Evolutionary conservation across 495 filamentous ascomycete species (phyloP).

Genomic region (Penicillium silybi): DNA sequence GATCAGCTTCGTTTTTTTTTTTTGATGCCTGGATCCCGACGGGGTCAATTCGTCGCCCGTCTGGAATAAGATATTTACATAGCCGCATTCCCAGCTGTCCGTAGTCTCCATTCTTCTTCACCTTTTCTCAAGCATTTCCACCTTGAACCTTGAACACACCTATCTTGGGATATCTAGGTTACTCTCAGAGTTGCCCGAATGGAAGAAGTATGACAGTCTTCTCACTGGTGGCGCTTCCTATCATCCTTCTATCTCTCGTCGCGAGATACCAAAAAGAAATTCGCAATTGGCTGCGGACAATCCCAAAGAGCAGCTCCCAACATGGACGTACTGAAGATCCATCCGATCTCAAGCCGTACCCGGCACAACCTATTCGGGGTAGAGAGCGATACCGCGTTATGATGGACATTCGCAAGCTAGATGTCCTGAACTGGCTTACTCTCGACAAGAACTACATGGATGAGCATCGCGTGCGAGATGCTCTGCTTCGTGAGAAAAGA

Average conservation of each 20-base stretch:
- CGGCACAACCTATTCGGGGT: conserved; percentile 44
- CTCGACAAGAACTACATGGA: conserved; percentile 50
- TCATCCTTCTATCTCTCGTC: conserved; percentile 40
- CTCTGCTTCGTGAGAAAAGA: conserved; percentile 39
- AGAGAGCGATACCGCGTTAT: conserved; percentile 44
- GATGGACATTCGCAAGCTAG: conserved; percentile 54
- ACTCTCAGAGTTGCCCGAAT: conserved; percentile 11
- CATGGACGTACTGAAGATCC: conserved; percentile 9
- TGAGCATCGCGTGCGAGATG: conserved; percentile 42
- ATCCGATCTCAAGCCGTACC: conserved; percentile 41
- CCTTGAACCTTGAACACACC: too few species aligned
- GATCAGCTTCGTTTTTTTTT: conserved; percentile 11
- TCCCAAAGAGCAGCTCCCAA: conserved; percentile 5
- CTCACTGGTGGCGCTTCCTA: conserved; percentile 32
- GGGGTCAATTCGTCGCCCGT: conserved; percentile 12
- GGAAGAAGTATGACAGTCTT: conserved; percentile 31
- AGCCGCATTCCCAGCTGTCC: conserved; percentile 3
- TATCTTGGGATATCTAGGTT: neutral
- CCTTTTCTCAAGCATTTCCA: neutral
- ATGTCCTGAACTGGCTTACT: conserved; percentile 51
- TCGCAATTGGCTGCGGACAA: conserved; percentile 16
- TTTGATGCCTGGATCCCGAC: conserved; percentile 14
- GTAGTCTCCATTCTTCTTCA: conserved; percentile 7
- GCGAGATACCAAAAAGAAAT: conserved; percentile 39
- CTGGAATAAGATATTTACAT: conserved; percentile 11